Evolutionary conservation across 192 early-diverging fungal species (phyloP), one percentile per base, ranked within the genome.

Genomic region (Rhizoclosmatium globosum): DNA sequence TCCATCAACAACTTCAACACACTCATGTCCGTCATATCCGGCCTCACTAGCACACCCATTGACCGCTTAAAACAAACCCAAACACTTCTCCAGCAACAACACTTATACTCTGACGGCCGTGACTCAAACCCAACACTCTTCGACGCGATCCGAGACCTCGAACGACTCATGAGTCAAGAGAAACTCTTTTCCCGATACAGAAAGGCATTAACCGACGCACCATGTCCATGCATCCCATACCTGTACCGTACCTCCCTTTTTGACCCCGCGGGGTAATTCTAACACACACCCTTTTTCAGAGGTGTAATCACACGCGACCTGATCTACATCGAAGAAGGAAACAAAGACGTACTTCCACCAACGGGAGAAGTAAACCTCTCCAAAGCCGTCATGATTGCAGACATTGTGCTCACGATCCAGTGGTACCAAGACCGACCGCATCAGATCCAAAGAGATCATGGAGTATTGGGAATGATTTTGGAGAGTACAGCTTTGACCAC

Each of bases 1-100:
- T 83, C 87, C 50, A 82, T 82, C 70, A 91, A 92, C 66, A 94
- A 94, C 69, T 94, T 89, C 78, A 94, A 94, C 78, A 91, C 92
- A 1, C 85, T 92, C 7, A 93, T 94, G 92, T 92, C 93, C 2
- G 85, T 94, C 15, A 76, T 94, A 17, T 90, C 89, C 9, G 94
- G 91, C 7, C 84, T 94, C 64, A 93, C 91, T 47, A 87, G 84
- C 69, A 86, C 89, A 0, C 82, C 94, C 0, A 84, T 94, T 62
- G 70, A 86, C 50, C 83, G 94, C 2, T 74, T 94, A 46, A 83
- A 82, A n/a, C 90, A 90, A 23, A 94, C 94, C 6, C 82, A 87
- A 2, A 84, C 89, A 86, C 88, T 67, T 71, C 83, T 39, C 87
- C 83, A 69, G 79, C 62, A 64, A 7, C 62, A 42, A 42, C 48